Evolutionary conservation across 495 filamentous ascomycete species (phyloP).

Genomic region (Xanthoparmelia taractica): DNA sequence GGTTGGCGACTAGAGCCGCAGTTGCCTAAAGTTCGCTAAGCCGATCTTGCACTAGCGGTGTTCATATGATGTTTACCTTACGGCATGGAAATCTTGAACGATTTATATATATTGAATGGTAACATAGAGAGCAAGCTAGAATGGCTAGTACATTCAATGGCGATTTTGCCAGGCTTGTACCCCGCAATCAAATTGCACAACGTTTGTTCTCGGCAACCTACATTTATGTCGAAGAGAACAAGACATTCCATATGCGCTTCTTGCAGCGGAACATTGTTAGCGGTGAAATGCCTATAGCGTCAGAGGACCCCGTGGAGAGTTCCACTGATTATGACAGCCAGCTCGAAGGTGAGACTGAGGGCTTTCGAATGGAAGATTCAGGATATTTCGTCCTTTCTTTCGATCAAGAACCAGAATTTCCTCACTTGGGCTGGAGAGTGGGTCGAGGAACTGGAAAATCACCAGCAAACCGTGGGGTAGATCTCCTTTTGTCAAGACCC

Average conservation of each 20-base stretch:
- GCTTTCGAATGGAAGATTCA: conserved; percentile 1
- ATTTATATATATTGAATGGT: neutral
- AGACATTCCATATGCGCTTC: conserved; percentile 15
- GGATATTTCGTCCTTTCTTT: conserved; percentile 13
- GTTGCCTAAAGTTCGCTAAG: conserved; percentile 1
- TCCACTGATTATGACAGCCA: conserved; percentile 11
- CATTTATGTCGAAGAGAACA: conserved; percentile 13
- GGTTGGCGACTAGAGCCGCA: neutral
- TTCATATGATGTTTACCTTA: conserved; percentile 2
- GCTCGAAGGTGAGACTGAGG: neutral
- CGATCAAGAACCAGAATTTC: conserved; percentile 11
- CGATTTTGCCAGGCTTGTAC: conserved; percentile 16
- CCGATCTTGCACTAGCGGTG: conserved; percentile 1
- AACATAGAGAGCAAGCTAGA: neutral
- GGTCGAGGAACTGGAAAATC: conserved; percentile 14
- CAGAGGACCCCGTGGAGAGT: conserved; percentile 7
- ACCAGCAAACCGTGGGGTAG: conserved; percentile 9
- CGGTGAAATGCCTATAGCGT: conserved; percentile 3
- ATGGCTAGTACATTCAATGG: conserved; percentile 9
- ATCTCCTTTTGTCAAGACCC: conserved; percentile 9
- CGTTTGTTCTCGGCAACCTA: conserved; percentile 10
- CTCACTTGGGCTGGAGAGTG: conserved; percentile 15
- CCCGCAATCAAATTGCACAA: conserved; percentile 13
- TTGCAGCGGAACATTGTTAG: neutral
- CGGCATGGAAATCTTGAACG: neutral